A percentile compares a stretch with the other conserved stretches of the same genome.
These are phyloP conservation scores for Cystobasidium ongulense DNA, from an alignment of 768 basidiomycete species.

Conservation along the genomic window DNA sequence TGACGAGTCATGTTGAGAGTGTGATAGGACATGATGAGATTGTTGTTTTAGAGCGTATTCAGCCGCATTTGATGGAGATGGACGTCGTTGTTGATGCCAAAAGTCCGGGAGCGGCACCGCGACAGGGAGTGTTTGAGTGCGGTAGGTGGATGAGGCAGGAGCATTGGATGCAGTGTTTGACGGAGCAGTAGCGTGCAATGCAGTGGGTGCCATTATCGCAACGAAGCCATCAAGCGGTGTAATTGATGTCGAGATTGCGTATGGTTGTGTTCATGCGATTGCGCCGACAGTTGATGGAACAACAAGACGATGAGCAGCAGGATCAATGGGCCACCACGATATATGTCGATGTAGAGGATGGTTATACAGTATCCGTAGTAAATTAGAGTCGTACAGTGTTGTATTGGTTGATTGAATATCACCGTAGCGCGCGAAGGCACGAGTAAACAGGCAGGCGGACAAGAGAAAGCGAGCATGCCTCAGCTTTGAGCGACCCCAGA, in stretches of 20 bases:
- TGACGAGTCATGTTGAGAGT: no score
- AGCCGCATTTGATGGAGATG: not conserved
- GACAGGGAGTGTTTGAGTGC: not conserved
- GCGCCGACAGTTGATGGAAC: no score
- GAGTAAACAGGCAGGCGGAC: not conserved
- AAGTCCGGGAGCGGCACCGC: not conserved
- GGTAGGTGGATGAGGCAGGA: not conserved
- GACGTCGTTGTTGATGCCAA: slow-evolving; percentile 7
- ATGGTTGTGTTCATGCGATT: not conserved
- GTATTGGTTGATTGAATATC: no score
- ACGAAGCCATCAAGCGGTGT: not conserved
- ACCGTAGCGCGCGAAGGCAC: not conserved
- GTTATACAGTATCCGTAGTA: no score
- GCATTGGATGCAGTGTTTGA: not conserved
- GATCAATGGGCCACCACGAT: not conserved
- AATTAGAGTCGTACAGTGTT: no score
- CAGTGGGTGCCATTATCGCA: not conserved
- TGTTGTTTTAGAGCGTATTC: not conserved
- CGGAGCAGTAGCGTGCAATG: not conserved
- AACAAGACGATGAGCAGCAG: not conserved
- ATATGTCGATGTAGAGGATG: not conserved
- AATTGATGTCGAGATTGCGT: not conserved
- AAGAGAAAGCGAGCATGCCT: not conserved
- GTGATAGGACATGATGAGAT: not conserved
- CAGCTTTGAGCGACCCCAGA: not conserved